phyloP scores from a whole-genome alignment of 805 yeast genomes.

The Clavispora phyllophila region DNA sequence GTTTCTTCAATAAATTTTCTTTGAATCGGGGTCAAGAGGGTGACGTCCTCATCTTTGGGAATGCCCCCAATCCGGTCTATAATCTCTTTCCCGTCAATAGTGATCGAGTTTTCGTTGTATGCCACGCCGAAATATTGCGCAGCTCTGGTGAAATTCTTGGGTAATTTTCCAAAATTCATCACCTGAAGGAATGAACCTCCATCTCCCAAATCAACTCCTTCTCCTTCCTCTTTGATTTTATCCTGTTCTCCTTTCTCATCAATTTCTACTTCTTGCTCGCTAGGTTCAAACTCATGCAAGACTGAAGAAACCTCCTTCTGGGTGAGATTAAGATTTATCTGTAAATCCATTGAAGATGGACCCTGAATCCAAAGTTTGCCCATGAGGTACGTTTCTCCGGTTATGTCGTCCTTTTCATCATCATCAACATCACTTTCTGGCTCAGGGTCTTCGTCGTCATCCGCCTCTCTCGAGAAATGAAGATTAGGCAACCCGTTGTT shows the following conservation, averaged over 20 bases:
- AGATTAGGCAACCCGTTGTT: conserved; percentile 68
- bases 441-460: conserved; percentile 37
- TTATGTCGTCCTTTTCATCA: conserved; percentile 42
- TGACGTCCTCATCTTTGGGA: conserved; percentile 11
- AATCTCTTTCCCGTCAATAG: conserved; percentile 3
- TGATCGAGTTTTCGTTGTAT: conserved; percentile 20
- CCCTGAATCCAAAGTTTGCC: conserved; percentile 93
- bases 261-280: conserved; percentile 5
- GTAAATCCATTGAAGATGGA: conserved; percentile 51
- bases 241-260: conserved; percentile 19
- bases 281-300: conserved; percentile 11
- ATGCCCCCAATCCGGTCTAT: conserved; percentile 12
- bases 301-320: conserved; percentile 2
- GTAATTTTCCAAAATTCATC: conserved; percentile 22
- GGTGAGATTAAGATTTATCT: conserved; percentile 17
- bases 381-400: conserved; percentile 61
- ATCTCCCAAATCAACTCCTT: conserved; percentile 7
- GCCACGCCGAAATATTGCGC: conserved; percentile 24
- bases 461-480: conserved; percentile 26
- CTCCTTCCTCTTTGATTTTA: conserved; percentile 15
- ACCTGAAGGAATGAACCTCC: conserved; percentile 9
- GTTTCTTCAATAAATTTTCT: conserved; percentile 66
- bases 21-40: conserved; percentile 35
- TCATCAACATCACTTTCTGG: conserved; percentile 31
- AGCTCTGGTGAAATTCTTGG: conserved; percentile 17